Conservation (phyloP, 108 stramenopile genomes). For the Cyclotella distinguenda region DNA sequence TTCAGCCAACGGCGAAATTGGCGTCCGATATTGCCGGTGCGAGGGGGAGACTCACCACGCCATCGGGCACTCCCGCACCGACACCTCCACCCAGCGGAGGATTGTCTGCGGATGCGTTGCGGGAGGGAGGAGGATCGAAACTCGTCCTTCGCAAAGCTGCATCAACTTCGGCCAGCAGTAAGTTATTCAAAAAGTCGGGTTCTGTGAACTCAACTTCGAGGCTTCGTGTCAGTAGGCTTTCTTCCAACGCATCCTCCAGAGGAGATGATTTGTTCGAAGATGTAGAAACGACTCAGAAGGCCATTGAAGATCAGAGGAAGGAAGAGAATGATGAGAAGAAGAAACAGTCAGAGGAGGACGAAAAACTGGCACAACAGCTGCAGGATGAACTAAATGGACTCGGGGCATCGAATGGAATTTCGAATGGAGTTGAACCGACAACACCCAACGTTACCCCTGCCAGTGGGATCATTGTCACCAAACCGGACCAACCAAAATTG, state of each 20-base stretch:
- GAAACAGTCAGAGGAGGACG: slow-evolving; percentile 45
- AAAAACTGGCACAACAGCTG: slow-evolving; percentile 42
- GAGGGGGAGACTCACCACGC: slow-evolving; percentile 53
- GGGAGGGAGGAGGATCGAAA: slow-evolving; percentile 23
- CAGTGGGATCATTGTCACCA: slow-evolving; percentile 9
- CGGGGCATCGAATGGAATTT: slow-evolving; percentile 6
- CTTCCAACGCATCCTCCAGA: slow-evolving; percentile 7
- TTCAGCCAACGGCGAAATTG: slow-evolving; percentile 64
- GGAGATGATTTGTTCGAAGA: slow-evolving; percentile 61
- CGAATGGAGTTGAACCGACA: slow-evolving; percentile 19
- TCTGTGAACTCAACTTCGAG: slow-evolving; percentile 39
- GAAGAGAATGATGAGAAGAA: slow-evolving; percentile 46
- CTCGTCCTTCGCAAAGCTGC: slow-evolving; percentile 68
- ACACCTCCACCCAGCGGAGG: slow-evolving; percentile 65
- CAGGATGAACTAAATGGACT: slow-evolving; percentile 41
- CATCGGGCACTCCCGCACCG: slow-evolving; percentile 58
- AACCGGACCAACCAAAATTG: slow-evolving; percentile 46
- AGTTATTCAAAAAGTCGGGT: slow-evolving; percentile 65
- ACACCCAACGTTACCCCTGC: slow-evolving; percentile 36
- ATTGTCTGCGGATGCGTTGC: slow-evolving; percentile 5
- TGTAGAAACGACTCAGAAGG: slow-evolving; percentile 52
- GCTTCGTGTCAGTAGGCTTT: slow-evolving; percentile 74
- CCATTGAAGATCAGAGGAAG: slow-evolving; percentile 48
- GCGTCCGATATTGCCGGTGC: slow-evolving; percentile 68
- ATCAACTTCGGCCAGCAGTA: slow-evolving; percentile 37